These are phyloP conservation scores for Amanita molliuscula DNA, from an alignment of 768 basidiomycete species.

Conservation along the genomic window DNA sequence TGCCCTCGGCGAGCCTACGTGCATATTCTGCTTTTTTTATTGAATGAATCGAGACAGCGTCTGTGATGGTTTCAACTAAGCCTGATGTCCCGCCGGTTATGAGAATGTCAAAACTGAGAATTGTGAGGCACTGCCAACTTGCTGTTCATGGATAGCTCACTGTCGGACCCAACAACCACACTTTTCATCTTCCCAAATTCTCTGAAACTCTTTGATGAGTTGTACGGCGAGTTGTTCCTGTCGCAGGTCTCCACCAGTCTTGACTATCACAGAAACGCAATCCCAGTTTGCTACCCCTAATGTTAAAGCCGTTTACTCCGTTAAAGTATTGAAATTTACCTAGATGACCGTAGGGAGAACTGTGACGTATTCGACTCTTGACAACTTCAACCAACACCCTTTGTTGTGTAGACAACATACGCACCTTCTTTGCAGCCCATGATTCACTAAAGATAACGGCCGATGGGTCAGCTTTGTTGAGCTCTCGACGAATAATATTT, in stretches of 20 bases:
- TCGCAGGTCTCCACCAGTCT: conserved; percentile 92
- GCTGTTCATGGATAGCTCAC: conserved; percentile 28
- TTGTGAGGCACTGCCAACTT: conserved; percentile 1
- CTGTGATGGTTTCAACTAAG: conserved; percentile 95
- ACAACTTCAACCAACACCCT: neutral
- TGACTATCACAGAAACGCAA: conserved; percentile 95
- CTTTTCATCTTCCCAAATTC: conserved; percentile 92
- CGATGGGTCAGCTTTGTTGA: conserved; percentile 93
- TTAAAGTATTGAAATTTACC: conserved; percentile 31
- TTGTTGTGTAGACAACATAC: conserved; percentile 6
- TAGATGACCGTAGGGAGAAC: conserved; percentile 93
- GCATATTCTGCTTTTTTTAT: conserved; percentile 99
- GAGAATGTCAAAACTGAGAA: conserved; percentile 80
- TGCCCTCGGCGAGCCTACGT: conserved; percentile 68
- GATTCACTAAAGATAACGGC: conserved; percentile 94
- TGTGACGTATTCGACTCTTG: conserved; percentile 82
- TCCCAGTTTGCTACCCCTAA: conserved; percentile 57
- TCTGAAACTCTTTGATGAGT: conserved; percentile 85
- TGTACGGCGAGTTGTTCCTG: conserved; percentile 98
- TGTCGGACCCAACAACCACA: conserved; percentile 92
- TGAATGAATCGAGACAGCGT: conserved; percentile 96
- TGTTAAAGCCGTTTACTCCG: neutral
- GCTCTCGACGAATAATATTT: conserved; percentile 81
- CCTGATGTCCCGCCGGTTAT: conserved; percentile 92
- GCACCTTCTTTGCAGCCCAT: conserved; percentile 87